Base-by-base conservation (phyloP, 768 basidiomycete species). In the Boletus edulis region DNA sequence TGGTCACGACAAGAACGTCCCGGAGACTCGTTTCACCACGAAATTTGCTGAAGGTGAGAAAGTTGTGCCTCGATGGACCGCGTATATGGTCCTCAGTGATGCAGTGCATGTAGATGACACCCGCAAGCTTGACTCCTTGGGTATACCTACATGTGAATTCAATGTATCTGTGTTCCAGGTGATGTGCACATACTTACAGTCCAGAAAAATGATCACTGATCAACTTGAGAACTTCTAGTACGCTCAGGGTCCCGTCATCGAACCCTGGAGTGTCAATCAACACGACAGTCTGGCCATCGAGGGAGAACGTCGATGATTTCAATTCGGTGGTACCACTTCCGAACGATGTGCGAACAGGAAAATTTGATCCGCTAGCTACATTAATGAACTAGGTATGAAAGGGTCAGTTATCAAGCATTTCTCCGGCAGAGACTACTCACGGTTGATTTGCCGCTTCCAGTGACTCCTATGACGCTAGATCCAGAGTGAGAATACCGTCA, bases 261-360 rank as follows among this genome's bases (percentile, higher is more conserved):
- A 83, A 84, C 5, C 83, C 83, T 2, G 83, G 82, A 0, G 82
- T 84, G 59, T 85, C 83, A 49, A 85, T 76, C 24, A 85, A 66
- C 1, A 71, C 76, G 42, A 84, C 71, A 24, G 50, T 59, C 12
- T 66, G 68, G 1, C 76, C 79, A 46, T 78, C 75, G 3, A 81
- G 61, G 20, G 70, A 55, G 59, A 83, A 80, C 1, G 76, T 57
- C 0, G 78, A 68, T 2, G 72, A 63, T 57, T 77, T 69, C 4
- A 84, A 74, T 13, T 64, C 62, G 34, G 62, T 66, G 0, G 81
- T 82, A 61, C 76, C 77, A 11, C 78, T 80, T 43, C 73, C 62
- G 20, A 78, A 64, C 3, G 72, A 71, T 3, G 54, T 60, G 41
- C 79, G 75, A 39, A 78, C 72, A 15, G 66, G 64, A 18, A 80